Base-by-base conservation (phyloP, 495 filamentous ascomycete genomes). In the Podospora appendiculata region DNA sequence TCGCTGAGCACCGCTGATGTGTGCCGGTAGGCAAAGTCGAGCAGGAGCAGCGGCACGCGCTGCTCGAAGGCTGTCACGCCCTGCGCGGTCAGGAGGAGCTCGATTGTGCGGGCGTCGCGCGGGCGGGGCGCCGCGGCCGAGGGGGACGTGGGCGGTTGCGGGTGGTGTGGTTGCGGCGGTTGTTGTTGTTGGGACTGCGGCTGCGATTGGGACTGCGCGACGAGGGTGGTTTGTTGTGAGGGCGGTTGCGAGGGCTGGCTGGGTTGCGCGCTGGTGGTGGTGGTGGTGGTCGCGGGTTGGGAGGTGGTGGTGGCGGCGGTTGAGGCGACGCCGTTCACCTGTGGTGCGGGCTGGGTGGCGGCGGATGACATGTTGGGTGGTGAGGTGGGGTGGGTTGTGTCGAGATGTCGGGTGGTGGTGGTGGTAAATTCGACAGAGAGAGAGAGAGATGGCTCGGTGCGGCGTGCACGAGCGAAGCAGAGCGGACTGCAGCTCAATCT, bases 1-100 rank as follows among this genome's bases (percentile, higher is more conserved):
- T 89, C 86, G 41, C 70, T 76, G 6, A 89, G 77, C 13, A 88
- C 71, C n/a, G 77, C 71, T 0, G 79, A 76, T 3, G 80, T 79
- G 70, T 84, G 80, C 17, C 92, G 87, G 79, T 98, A 98, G 16
- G 93, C 91, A 67, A 97, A 96, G 69, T 98, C 93, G 64, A 98
- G 83, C 40, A 98, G 86, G 58, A 95, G 88, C 3, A 96, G 80
- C 0, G 93, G 92, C 1, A 98, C 90, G 53, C 93, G 89, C 62
- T 90, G 88, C 72, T 96, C 89, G 77, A 94, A 98, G 32, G 86
- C 77, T 11, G 84, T 87, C 4, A 96, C 90, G 59, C 92, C 91
- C 46, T 93, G 84, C 1, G 83, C 84, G 47, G 88, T 83, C 38
- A 98, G 87, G 43, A 97, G 80, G 53, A 96, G 84, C 67, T 98